Base-by-base conservation (phyloP, 208 protist genomes). In the Acanthamoeba royreba region DNA sequence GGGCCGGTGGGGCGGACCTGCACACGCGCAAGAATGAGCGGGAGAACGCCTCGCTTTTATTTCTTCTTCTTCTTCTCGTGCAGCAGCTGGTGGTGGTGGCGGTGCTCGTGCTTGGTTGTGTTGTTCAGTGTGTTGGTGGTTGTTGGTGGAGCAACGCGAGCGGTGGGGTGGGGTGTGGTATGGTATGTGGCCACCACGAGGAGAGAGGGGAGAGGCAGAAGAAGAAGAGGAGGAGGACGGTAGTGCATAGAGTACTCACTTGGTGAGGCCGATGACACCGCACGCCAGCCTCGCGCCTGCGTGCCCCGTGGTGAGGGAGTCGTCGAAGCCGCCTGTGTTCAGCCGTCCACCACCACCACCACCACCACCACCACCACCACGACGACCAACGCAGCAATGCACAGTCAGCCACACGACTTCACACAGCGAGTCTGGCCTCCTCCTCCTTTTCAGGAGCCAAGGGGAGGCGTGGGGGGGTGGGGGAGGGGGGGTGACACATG, bases 201-300 rank as follows among this genome's bases (percentile, higher is more conserved):
- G 49, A 9, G 49, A 55, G 49, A 55, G 49, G 49, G 49, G 49
- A 25, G 49, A 55, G 49, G 9, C 49, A 19, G 9, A 9, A 55
- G 19, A 55, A 9, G 19, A 25, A 55, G 49, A 55, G 49, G 49
- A 19, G 9, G n/a, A n/a, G n/a, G n/a, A n/a, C n/a, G n/a, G n/a
- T n/a, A n/a, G n/a, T n/a, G 58, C n/a, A 66, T 3, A n/a, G 53
- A 13, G 46, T 4, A 22, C 43, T 90, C 42, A 66, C 55, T 94
- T 93, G 43, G 86, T 49, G 55, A 95, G 28, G 28, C 95, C 95
- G 92, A 96, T 96, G 35, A 96, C 94, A 28, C 95, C 95, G 72
- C 95, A 96, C 8, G 94, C 94, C 33, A 94, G 53, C 45, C 95
- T 88, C 8, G 72, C 95, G 40, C 94, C 95, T 49, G 95, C 95